These are phyloP conservation scores for Boletellus ananas DNA, from an alignment of 768 basidiomycete genomes.

Conservation along the genomic window DNA sequence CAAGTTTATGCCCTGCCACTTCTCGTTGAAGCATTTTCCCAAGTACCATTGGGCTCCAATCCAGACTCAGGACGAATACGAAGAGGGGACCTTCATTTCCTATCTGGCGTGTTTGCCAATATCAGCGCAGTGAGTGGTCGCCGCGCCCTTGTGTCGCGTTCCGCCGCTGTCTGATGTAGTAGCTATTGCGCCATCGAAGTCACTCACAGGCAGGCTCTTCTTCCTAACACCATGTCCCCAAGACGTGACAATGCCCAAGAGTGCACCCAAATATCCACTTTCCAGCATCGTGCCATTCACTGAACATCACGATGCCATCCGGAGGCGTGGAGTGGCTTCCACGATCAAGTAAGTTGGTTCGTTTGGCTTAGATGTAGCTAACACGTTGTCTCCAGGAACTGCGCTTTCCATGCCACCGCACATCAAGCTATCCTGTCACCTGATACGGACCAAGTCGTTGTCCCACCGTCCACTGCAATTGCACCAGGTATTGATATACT, in stretches of 20 bases:
- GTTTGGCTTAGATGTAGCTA: slow-evolving; percentile 1
- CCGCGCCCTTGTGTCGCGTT: background rate
- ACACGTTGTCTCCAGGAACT: slow-evolving; percentile 55
- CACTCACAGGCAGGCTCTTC: slow-evolving; percentile 71
- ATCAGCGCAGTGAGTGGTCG: slow-evolving; percentile 61
- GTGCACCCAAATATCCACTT: slow-evolving; percentile 70
- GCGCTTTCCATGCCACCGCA: slow-evolving; percentile 62
- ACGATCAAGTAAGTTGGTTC: slow-evolving; percentile 68
- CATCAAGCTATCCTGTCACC: slow-evolving; percentile 70
- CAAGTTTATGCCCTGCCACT: slow-evolving; percentile 70
- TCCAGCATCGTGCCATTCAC: slow-evolving; percentile 82
- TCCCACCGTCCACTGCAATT: slow-evolving; percentile 52
- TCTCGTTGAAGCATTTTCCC: slow-evolving; percentile 85
- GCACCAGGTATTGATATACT: slow-evolving; percentile 82
- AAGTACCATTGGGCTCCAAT: slow-evolving; percentile 52
- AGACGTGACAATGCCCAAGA: slow-evolving; percentile 43
- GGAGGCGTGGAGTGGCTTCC: slow-evolving; percentile 82
- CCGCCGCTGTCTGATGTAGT: slow-evolving; percentile 1
- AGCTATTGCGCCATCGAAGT: slow-evolving; percentile 38
- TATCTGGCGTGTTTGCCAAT: slow-evolving; percentile 94
- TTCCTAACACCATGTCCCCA: slow-evolving; percentile 67
- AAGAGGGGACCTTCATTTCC: slow-evolving; percentile 85
- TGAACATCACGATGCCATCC: slow-evolving; percentile 82
- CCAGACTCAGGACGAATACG: slow-evolving; percentile 48
- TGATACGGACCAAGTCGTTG: slow-evolving; percentile 52